Evolutionary conservation across 2,329 filamentous ascomycete genomes (phyloP), one percentile per base, ranked within the genome.

Genomic region (Harringtonia lauricola): DNA sequence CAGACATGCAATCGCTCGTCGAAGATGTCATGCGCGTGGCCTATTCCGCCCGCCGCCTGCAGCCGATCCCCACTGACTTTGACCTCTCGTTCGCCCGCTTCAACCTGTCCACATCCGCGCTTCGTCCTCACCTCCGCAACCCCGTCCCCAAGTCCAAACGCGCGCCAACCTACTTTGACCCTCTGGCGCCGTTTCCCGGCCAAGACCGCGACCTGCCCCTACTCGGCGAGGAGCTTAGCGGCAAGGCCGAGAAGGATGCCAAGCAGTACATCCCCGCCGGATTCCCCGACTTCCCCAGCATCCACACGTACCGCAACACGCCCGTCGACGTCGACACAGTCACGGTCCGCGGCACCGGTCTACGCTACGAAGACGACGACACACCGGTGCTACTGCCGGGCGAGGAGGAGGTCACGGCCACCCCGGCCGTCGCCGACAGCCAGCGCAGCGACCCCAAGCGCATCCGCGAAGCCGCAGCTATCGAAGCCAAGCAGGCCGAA

Each of bases 241-340:
- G 78, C 31, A 66, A 68, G 45, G 52, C 63, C 2, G 77, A 81
- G 49, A 79, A 78, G 52, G 65, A 71, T 9, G 57, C 64, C 13
- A 73, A 72, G 52, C 44, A 57, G 21, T 79, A 76, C 57, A 79
- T 82, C 12, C 78, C 78, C 0, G 59, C 62, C 30, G 66, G 67
- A 0, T 79, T 82, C 41, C 78, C 78, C 1, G 65, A 71, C 10
- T 81, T 81, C 47, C 78, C 78, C 0, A 79, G 76, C 55, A 74
- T 72, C 37, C 76, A 81, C 52, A 81, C 77, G 4, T 82, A 80
- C 59, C 71, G 68, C 33, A 74, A 71, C 53, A 81, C 77, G 0
- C 71, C 72, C 2, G 67, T 70, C 29, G 61, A 61, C 39, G 57
- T 60, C 29, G 59, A 59, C 47, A 45, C 55, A 36, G 52, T 59